Percentiles rank a stretch among this genome's conserved stretches.
Evolutionary conservation across 805 yeast species (phyloP).

Genomic region (Saturnispora sanitii): DNA sequence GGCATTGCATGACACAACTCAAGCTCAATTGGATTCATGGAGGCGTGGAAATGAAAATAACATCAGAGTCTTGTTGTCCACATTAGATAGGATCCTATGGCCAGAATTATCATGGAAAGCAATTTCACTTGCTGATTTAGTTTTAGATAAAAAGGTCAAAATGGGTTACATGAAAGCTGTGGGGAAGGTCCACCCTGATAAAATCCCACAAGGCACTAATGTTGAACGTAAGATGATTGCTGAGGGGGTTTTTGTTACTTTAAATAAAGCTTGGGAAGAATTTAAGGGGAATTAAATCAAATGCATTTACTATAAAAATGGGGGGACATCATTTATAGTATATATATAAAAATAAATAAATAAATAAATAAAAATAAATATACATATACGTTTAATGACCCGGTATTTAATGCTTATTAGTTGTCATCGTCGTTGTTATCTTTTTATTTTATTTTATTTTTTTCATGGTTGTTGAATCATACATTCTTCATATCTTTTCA

Average conservation of each 20-base stretch:
- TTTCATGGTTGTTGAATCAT: constrained; percentile 16
- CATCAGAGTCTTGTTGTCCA: constrained; percentile 63
- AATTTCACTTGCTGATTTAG: constrained; percentile 63
- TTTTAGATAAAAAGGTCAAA: constrained; percentile 84
- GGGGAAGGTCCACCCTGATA: constrained; percentile 76
- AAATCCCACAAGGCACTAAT: constrained; percentile 47
- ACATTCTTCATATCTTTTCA: constrained; percentile 36
- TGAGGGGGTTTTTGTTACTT: constrained; percentile 70
- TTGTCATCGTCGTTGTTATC: not conserved
- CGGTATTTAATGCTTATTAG: no score
- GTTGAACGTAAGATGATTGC: constrained; percentile 75
- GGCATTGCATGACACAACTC: constrained; percentile 54
- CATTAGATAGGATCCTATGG: constrained; percentile 60
- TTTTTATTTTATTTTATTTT: not conserved
- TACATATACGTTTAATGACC: no score
- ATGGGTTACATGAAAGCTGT: constrained; percentile 74
- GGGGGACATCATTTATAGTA: no score
- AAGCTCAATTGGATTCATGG: constrained; percentile 50
- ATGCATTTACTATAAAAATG: no score
- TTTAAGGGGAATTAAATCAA: constrained; percentile 35
- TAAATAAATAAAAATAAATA: no score
- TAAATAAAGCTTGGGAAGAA: constrained; percentile 85
- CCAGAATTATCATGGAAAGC: constrained; percentile 57
- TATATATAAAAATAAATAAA: no score
- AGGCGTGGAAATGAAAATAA: constrained; percentile 68